Conservation (phyloP, 1,284 basidiomycete genomes). For the Rhodotorula sp. region DNA sequence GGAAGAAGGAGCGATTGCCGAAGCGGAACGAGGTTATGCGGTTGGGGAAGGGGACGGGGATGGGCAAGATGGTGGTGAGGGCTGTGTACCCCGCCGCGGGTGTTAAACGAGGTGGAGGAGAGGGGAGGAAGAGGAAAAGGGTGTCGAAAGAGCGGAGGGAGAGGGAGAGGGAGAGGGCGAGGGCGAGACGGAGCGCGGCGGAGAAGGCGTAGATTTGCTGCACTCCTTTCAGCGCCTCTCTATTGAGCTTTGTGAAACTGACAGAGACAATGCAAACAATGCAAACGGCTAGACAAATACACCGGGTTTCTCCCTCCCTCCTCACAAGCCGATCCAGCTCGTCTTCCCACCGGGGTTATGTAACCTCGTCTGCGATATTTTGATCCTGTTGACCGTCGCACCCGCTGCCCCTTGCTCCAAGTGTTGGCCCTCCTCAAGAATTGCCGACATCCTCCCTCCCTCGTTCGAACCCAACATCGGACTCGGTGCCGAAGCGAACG, state of each 20-base stretch:
- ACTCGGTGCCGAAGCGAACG: constrained; percentile 38
- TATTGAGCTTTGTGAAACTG: not conserved
- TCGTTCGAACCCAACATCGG: constrained; percentile 21
- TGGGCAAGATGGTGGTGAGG: not conserved
- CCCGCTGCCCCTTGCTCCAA: not conserved
- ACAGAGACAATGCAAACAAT: not conserved
- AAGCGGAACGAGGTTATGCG: not conserved
- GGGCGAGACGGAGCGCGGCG: not conserved
- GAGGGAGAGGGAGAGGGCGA: constrained; percentile 3
- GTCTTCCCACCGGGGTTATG: constrained; percentile 87
- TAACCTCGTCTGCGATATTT: constrained; percentile 86
- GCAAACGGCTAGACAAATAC: not conserved
- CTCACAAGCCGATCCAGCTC: constrained; percentile 80
- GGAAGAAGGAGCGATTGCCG: not conserved
- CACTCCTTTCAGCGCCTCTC: not conserved
- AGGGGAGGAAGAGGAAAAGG: not conserved
- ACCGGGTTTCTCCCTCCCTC: not conserved
- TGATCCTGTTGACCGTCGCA: constrained; percentile 55
- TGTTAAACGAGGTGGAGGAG: not conserved
- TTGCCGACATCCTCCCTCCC: constrained; percentile 31
- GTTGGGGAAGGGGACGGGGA: not conserved
- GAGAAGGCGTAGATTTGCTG: not conserved
- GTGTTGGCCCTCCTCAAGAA: constrained; percentile 20
- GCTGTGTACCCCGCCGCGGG: not conserved
- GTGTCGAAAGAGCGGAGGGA: not conserved